Conservation (phyloP, 306 rosid species). For the Lupinus albus region DNA sequence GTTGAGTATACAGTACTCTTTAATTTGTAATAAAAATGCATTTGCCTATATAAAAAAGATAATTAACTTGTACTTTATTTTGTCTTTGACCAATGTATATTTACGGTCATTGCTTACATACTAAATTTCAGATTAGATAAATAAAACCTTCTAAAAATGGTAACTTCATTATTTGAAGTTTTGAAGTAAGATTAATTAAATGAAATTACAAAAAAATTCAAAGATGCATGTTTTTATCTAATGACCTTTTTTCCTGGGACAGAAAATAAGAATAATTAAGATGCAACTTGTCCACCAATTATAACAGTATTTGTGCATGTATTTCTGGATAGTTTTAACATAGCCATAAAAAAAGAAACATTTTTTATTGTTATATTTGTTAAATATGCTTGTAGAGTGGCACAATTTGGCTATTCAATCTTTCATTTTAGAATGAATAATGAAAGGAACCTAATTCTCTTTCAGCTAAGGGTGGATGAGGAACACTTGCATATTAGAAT, state of each 20-base stretch:
- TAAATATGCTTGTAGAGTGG: conserved; percentile 8
- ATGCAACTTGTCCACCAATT: conserved; percentile 29
- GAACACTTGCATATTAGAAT: conserved; percentile 20
- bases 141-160: too few relatives aligned
- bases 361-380: conserved; percentile 19
- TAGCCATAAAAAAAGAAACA: neutral
- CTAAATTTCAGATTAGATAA: too few relatives aligned
- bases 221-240: conserved; percentile 10
- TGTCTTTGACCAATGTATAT: too few relatives aligned
- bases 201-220: neutral
- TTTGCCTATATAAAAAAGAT: too few relatives aligned
- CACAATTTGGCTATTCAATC: neutral
- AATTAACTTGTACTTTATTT: too few relatives aligned
- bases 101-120: too few relatives aligned
- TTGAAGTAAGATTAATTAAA: neutral
- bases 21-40: too few relatives aligned
- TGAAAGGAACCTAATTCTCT: conserved; percentile 42
- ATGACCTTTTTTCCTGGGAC: conserved; percentile 10
- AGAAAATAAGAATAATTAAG: conserved; percentile 17
- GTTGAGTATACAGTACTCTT: too few relatives aligned
- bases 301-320: neutral
- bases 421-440: neutral
- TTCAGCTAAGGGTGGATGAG: conserved; percentile 39
- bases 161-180: too few relatives aligned
- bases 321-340: neutral